Evolutionary conservation across 495 filamentous ascomycete genomes (phyloP), one percentile per base, ranked within the genome.

Genomic region (Oidiodendron maius): DNA sequence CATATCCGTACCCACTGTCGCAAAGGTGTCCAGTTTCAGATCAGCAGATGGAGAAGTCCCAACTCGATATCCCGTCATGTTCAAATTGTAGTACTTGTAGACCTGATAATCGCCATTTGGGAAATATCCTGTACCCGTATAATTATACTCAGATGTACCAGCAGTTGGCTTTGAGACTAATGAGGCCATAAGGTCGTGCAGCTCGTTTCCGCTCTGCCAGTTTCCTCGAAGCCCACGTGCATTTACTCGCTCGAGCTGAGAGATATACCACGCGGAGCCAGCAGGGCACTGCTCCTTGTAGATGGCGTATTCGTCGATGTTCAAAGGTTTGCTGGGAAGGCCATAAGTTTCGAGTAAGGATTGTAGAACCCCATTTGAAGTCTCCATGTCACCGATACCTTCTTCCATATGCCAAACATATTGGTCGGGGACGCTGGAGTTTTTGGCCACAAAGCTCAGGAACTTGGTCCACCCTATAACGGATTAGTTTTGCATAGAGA

Each of bases 271-370:
- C 0, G 63, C 66, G 12, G 58, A 44, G 6, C 61, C 62, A 3
- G 57, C 50, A 0, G 67, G 65, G 13, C 63, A 53, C 48, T 71
- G 67, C 41, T 73, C 61, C 8, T 24, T 42, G 16, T 22, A 50
- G 6, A 44, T 53, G 16, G 57, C 70, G 47, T 73, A 73, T 39
- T 71, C 69, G 44, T 73, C 67, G 37, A 71, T 64, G 50, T 69
- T 70, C 35, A 70, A 48, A 13, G 56, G 61, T 3, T 52, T 47
- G 3, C 48, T 26, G 6, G 66, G 64, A 1, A 69, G 46, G 9
- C 42, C 50, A 40, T 64, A 62, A 12, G 51, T 50, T n/a, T 40
- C 28, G 4, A 62, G 44, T 11, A 64, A 40, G n/a, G 52, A 36
- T 4, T 48, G 17, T 4, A 65, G 46, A 4, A 46, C 40, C 17